Conservation (phyloP, 2,329 filamentous ascomycete genomes). For the Basipetospora chlamydospora region DNA sequence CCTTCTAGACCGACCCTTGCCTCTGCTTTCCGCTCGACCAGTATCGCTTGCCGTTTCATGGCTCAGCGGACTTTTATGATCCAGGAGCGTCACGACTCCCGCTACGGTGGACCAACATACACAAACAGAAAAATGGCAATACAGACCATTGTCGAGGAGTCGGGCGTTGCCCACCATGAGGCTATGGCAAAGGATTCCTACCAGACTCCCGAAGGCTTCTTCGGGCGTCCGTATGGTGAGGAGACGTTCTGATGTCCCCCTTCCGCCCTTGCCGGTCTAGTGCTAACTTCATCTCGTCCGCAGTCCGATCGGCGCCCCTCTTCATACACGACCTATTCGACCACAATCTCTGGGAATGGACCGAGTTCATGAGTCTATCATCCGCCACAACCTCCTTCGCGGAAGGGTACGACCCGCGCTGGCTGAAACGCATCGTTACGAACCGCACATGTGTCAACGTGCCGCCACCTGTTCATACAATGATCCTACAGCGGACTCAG, state of each 20-base stretch:
- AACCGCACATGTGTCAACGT: conserved; percentile 5
- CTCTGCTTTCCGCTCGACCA: too few relatives aligned
- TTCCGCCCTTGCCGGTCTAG: background rate
- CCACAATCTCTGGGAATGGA: conserved; percentile 10
- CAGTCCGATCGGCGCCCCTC: conserved; percentile 9
- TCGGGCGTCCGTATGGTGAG: conserved; percentile 8
- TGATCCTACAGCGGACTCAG: conserved; percentile 6
- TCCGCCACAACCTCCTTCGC: background rate
- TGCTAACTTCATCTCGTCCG: background rate
- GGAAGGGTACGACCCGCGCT: background rate
- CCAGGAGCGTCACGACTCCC: conserved; percentile 4
- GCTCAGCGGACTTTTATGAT: background rate
- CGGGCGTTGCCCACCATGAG: conserved; percentile 2
- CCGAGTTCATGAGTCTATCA: conserved; percentile 5
- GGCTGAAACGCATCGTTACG: conserved; percentile 4
- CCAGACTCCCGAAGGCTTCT: conserved; percentile 5
- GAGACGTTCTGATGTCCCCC: background rate
- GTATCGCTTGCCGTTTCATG: too few relatives aligned
- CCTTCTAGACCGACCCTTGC: too few relatives aligned
- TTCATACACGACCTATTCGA: conserved; percentile 10
- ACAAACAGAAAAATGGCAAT: conserved; percentile 2
- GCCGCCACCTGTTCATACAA: conserved; percentile 6
- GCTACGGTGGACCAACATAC: conserved; percentile 2
- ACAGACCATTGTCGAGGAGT: background rate
- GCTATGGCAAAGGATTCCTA: conserved; percentile 3